Evolutionary conservation across 352 stramenopile genomes (phyloP).

Genomic region (Halophytophthora polymorphica): DNA sequence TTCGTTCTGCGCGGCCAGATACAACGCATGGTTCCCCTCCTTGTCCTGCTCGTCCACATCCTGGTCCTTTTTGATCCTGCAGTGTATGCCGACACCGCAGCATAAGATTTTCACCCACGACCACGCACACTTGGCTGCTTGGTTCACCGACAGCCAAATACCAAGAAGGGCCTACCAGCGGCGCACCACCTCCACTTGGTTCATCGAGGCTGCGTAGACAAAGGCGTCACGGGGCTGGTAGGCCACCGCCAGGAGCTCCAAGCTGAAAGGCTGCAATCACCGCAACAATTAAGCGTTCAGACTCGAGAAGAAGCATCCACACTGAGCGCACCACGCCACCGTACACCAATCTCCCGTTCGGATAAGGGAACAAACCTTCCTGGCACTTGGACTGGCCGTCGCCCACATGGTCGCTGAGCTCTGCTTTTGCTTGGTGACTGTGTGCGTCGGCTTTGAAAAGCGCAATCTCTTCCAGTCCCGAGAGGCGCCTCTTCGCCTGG

Average conservation of each 20-base stretch:
- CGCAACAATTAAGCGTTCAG: no score
- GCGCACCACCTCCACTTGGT: conserved; percentile 57
- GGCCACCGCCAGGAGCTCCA: conserved; percentile 29
- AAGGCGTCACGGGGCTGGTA: conserved; percentile 53
- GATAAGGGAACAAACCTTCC: background rate
- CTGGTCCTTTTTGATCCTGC: conserved; percentile 47
- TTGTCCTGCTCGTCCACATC: conserved; percentile 47
- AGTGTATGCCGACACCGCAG: background rate
- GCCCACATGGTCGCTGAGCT: background rate
- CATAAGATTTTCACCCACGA: background rate
- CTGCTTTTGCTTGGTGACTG: background rate
- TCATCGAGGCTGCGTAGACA: conserved; percentile 62
- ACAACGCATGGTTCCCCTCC: conserved; percentile 48
- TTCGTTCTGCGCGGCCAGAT: conserved; percentile 53
- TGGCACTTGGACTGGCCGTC: background rate
- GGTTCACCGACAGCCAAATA: no score
- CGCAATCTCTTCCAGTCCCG: background rate
- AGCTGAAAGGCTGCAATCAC: conserved; percentile 29
- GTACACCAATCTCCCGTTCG: no score
- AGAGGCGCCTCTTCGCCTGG: background rate
- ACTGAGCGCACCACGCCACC: no score
- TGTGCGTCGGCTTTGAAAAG: background rate
- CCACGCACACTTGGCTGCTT: background rate
- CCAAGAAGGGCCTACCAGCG: conserved; percentile 28
- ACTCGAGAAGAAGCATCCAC: no score